These are phyloP conservation scores for Boechera retrofracta DNA, from an alignment of 345 rosid genomes.

Conservation along the genomic window DNA sequence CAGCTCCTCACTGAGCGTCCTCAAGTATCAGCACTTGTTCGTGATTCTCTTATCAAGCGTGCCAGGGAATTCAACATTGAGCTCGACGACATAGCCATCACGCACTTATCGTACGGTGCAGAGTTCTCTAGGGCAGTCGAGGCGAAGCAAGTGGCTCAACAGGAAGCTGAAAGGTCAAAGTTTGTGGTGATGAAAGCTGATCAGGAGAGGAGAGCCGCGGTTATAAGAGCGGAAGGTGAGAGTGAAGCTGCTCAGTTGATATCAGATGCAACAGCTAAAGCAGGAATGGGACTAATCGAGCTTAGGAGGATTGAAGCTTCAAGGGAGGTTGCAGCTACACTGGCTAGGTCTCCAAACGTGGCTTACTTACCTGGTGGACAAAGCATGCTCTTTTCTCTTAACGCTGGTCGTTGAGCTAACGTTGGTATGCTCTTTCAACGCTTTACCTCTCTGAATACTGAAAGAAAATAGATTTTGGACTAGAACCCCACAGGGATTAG, in stretches of 20 bases:
- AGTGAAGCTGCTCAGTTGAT: conserved; percentile 94
- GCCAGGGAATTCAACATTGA: conserved; percentile 88
- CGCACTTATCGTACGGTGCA: conserved; percentile 85
- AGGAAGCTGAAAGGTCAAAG: conserved; percentile 96
- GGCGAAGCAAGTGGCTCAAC: conserved; percentile 99
- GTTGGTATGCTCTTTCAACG: conserved; percentile 30
- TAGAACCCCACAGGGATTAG: too few species aligned
- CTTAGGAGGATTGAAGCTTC: conserved; percentile 98
- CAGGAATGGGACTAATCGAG: conserved; percentile 91
- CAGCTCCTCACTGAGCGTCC: conserved; percentile 99
- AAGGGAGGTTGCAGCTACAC: conserved; percentile 86
- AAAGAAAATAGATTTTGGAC: conserved; percentile 1
- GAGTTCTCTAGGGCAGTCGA: conserved; percentile 98
- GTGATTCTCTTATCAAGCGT: conserved; percentile 69
- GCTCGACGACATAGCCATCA: conserved; percentile 94
- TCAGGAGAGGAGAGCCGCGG: conserved; percentile 97
- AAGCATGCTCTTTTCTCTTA: conserved; percentile 77
- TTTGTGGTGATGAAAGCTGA: conserved; percentile 97
- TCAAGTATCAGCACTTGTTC: conserved; percentile 87
- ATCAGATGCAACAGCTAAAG: conserved; percentile 80
- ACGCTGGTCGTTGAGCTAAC: conserved; percentile 48
- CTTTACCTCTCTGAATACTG: neutral
- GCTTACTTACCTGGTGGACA: conserved; percentile 90
- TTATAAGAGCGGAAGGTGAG: conserved; percentile 98
- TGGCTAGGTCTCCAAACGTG: conserved; percentile 88